These are phyloP conservation scores for Dothideomycetes sp. DNA, from an alignment of 2,329 filamentous ascomycete species.

Conservation along the genomic window DNA sequence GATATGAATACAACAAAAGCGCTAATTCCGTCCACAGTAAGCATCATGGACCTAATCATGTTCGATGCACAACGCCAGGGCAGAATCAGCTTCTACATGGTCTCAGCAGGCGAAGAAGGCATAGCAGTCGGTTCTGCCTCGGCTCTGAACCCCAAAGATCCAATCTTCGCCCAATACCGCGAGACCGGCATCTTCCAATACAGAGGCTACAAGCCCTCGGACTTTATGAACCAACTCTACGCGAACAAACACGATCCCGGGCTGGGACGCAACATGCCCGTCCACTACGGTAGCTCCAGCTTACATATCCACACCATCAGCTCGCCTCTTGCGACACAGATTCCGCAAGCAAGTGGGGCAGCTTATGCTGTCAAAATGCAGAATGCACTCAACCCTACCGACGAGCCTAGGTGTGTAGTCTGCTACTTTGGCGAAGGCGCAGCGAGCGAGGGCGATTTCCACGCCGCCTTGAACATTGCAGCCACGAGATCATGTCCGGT, in stretches of 20 bases:
- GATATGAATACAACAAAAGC: no score
- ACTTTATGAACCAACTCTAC: constrained; percentile 96
- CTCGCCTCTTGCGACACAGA: constrained; percentile 76
- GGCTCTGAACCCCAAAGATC: constrained; percentile 71
- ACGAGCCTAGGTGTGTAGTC: constrained; percentile 57
- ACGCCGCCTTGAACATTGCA: constrained; percentile 82
- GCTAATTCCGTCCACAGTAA: no score
- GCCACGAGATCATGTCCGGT: constrained; percentile 80
- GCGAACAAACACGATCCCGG: constrained; percentile 73
- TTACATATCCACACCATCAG: constrained; percentile 84
- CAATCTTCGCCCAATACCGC: constrained; percentile 88
- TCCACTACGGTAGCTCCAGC: constrained; percentile 81
- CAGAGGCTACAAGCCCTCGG: constrained; percentile 71
- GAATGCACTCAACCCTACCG: constrained; percentile 57
- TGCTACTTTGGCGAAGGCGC: constrained; percentile 90
- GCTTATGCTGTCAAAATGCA: constrained; percentile 83
- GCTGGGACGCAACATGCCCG: constrained; percentile 86
- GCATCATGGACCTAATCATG: constrained; percentile 95
- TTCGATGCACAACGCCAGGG: constrained; percentile 95
- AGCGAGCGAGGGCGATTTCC: constrained; percentile 84
- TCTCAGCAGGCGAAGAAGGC: constrained; percentile 85
- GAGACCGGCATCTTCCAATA: constrained; percentile 87
- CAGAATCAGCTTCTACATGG: constrained; percentile 95
- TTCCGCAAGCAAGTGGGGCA: constrained; percentile 77
- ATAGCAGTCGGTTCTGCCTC: constrained; percentile 83